A percentile compares a stretch with the other conserved stretches of the same genome.
Conservation (phyloP, 805 yeast species). For the Yamadazyma paraphyllophila region DNA sequence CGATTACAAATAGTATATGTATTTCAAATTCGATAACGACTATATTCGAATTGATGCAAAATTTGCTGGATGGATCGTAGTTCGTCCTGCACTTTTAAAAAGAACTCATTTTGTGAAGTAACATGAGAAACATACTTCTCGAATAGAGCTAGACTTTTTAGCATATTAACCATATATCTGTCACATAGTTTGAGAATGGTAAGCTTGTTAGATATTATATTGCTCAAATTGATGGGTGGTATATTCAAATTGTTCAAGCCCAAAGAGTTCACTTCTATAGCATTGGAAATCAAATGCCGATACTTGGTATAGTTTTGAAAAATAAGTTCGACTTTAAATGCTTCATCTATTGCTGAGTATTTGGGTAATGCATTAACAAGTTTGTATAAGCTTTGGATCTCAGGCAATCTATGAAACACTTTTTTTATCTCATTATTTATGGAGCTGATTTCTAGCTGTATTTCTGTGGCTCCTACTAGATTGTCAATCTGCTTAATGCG, state of each 20-base stretch:
- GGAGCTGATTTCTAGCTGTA: background rate
- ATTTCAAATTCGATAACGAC: background rate
- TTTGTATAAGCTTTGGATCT: constrained; percentile 2
- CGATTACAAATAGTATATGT: background rate
- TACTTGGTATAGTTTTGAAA: constrained; percentile 9
- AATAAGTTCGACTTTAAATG: constrained; percentile 7
- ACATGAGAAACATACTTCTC: constrained; percentile 9
- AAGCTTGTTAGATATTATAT: constrained; percentile 1
- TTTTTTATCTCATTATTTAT: background rate
- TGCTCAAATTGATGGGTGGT: constrained; percentile 1
- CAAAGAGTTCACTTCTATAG: constrained; percentile 4
- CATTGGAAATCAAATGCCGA: constrained; percentile 3
- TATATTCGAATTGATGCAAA: background rate
- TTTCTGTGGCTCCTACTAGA: background rate
- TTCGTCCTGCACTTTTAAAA: background rate
- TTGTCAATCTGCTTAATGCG: background rate
- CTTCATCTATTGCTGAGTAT: background rate
- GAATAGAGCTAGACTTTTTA: constrained; percentile 6
- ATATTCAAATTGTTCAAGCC: constrained; percentile 6
- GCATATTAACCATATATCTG: constrained; percentile 4
- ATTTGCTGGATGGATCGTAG: background rate
- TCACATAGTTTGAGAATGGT: constrained; percentile 5
- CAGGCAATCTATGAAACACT: constrained; percentile 4
- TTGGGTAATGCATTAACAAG: background rate
- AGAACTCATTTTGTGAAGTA: constrained; percentile 11